These are phyloP conservation scores for Auriculariales sp. DNA, from an alignment of 768 basidiomycete species.

Conservation along the genomic window DNA sequence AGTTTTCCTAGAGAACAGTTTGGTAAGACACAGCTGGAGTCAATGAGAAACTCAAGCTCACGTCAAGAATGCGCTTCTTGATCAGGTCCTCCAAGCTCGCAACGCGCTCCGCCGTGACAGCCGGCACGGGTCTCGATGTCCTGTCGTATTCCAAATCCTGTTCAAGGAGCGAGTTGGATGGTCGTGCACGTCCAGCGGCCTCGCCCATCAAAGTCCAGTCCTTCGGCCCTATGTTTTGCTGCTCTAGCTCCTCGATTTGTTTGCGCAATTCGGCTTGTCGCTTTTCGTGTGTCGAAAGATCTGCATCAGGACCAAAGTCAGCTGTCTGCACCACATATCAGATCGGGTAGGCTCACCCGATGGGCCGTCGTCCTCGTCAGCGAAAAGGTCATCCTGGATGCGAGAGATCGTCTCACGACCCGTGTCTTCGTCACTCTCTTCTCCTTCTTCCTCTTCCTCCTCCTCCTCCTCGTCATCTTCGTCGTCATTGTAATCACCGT, in stretches of 20 bases:
- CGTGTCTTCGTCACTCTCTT: conserved; percentile 18
- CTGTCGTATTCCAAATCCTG: conserved; percentile 94
- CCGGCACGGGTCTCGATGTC: conserved; percentile 69
- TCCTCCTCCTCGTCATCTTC: conserved; percentile 15
- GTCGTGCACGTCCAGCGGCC: conserved; percentile 65
- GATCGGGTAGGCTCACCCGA: conserved; percentile 7
- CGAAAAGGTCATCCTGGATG: conserved; percentile 67
- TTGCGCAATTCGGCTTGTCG: conserved; percentile 57
- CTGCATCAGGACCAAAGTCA: conserved; percentile 15
- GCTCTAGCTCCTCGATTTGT: conserved; percentile 72
- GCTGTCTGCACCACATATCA: neutral
- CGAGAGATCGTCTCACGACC: conserved; percentile 43
- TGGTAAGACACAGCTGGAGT: neutral
- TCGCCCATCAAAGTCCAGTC: conserved; percentile 92
- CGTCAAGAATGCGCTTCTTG: conserved; percentile 74
- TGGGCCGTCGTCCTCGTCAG: conserved; percentile 43
- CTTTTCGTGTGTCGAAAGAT: conserved; percentile 66
- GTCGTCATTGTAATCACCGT: conserved; percentile 9
- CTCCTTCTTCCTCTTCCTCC: conserved; percentile 15
- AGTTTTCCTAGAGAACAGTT: conserved; percentile 29
- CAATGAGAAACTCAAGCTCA: conserved; percentile 14
- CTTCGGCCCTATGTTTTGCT: conserved; percentile 76
- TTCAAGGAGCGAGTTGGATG: conserved; percentile 82
- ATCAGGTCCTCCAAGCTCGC: conserved; percentile 77
- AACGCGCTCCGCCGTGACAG: conserved; percentile 81